Evolutionary conservation across 768 basidiomycete species (phyloP).

Genomic region (Neoboletus magnificus): DNA sequence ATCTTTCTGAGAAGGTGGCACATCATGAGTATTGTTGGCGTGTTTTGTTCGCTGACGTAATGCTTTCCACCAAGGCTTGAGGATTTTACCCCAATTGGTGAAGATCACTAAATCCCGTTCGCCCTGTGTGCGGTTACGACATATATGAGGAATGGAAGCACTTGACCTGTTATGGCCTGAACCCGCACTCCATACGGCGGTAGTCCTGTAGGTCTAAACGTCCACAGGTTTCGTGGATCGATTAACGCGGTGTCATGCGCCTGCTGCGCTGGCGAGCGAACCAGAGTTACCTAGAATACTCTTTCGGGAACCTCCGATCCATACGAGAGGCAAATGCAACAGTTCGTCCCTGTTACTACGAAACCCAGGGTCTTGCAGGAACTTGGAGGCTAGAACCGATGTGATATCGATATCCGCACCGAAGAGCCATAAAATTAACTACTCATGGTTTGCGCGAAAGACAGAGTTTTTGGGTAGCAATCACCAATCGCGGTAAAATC

Average conservation of each 20-base stretch:
- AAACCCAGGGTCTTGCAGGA: constrained; percentile 10
- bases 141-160: neutral
- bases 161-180: neutral
- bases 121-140: neutral
- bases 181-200: neutral
- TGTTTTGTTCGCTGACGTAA: constrained; percentile 14
- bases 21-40: neutral
- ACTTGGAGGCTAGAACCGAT: neutral
- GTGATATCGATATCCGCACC: constrained; percentile 11
- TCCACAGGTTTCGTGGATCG: neutral
- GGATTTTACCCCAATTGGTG: neutral
- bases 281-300: neutral
- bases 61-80: neutral
- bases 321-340: neutral
- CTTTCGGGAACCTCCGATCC: neutral
- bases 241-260: neutral
- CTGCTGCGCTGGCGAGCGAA: neutral
- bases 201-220: neutral
- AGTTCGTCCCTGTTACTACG: neutral
- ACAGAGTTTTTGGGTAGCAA: constrained; percentile 7
- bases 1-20: constrained; percentile 18
- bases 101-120: neutral
- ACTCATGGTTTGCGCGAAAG: constrained; percentile 4
- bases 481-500: constrained; percentile 10
- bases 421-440: constrained; percentile 5